Base-by-base conservation (phyloP, 352 stramenopile genomes). In the Sclerospora graminicola region DNA sequence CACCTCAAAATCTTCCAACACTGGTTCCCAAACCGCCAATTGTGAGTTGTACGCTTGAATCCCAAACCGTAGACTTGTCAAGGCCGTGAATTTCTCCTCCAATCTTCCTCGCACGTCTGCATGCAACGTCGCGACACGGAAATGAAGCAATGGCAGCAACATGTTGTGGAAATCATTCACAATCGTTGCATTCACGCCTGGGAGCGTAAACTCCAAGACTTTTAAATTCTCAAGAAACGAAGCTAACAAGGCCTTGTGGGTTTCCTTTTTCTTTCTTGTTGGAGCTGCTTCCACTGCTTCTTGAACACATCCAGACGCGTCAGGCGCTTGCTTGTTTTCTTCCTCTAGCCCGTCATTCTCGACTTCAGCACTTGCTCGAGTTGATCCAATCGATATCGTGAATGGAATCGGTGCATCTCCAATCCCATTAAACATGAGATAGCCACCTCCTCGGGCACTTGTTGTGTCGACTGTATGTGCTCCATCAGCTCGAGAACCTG, bases 121-220 rank as follows among this genome's bases (percentile, higher is more conserved):
- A 34, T 84, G 66, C n/a, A 92, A 49, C n/a, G 66, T 69, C 8
- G 63, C 57, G 10, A 89, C 51, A 8, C 75, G 75, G n/a, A 86
- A 69, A 41, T 92, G 80, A 51, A 92, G 48, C 28, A 92, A 33
- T 1, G 80, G 80, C 10, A 92, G 51, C 30, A 89, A 48, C 80
- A 92, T 92, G 39, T 92, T 89, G 54, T 92, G 76, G 27, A 89
- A 89, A 47, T 92, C 80, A 44, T 92, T 92, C 10, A 92, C 67
- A 19, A 92, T 60, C 5, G 80, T 92, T 7, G 79, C 75, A 23
- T 88, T 84, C 21, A 92, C 51, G 8, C 77, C 80, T 20, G 80
- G 77, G 0, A 92, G 54, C 27, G 61, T 79, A 39, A 92, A 76
- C 38, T 89, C 66, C 33, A 88, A 51, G 16, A 87, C 77, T 47